A percentile compares a stretch with the other conserved stretches of the same genome.
These are phyloP conservation scores for Saprolegnia diclina DNA, from an alignment of 352 stramenopile genomes.

Conservation along the genomic window DNA sequence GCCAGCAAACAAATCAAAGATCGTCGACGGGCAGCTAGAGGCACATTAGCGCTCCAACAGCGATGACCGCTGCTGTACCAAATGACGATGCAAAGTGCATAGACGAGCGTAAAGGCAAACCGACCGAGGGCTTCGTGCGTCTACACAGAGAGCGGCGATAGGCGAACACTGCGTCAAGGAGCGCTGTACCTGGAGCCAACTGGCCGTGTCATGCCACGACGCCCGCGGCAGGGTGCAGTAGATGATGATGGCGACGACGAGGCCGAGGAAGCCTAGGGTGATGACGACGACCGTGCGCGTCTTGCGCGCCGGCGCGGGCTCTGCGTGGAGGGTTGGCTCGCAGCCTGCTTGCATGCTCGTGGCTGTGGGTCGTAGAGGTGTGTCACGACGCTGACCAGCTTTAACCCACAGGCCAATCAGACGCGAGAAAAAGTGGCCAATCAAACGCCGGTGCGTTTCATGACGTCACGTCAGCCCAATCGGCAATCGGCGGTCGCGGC, in stretches of 20 bases:
- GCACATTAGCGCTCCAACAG: neutral
- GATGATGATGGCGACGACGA: neutral
- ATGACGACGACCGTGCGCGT: neutral
- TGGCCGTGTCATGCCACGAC: neutral
- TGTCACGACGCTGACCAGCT: too few relatives aligned
- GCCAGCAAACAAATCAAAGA: constrained; percentile 65
- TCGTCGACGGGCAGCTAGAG: constrained; percentile 60
- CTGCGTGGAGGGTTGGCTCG: too few relatives aligned
- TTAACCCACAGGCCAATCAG: too few relatives aligned
- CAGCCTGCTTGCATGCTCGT: too few relatives aligned
- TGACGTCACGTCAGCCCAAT: too few relatives aligned
- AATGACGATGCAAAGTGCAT: constrained; percentile 4
- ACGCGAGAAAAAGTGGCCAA: too few relatives aligned
- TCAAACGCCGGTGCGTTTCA: too few relatives aligned
- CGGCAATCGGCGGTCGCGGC: too few relatives aligned
- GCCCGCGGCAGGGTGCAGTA: neutral
- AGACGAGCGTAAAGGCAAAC: neutral
- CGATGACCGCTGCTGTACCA: neutral
- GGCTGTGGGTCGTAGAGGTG: too few relatives aligned
- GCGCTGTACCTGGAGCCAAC: neutral
- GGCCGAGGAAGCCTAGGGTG: neutral
- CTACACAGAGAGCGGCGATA: neutral
- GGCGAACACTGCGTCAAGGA: too few relatives aligned
- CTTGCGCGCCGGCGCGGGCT: too few relatives aligned
- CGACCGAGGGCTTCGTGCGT: neutral